These are phyloP conservation scores for Hypoxylon sp. DNA, from an alignment of 2,329 filamentous ascomycete genomes.

Conservation along the genomic window DNA sequence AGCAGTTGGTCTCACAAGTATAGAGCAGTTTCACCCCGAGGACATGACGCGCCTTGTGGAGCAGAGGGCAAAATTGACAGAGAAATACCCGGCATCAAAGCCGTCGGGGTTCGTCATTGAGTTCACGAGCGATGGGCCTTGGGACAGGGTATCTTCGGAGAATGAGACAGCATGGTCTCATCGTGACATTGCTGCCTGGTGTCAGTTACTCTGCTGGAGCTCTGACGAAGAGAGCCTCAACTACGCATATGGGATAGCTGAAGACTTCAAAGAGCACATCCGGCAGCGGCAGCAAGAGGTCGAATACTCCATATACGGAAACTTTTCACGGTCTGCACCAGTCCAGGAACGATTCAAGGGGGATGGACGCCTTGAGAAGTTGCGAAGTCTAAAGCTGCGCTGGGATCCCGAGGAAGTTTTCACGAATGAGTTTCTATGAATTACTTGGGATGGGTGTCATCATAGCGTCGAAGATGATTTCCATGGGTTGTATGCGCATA, in stretches of 20 bases:
- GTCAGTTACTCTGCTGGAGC: conserved; percentile 17
- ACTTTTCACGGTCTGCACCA: conserved; percentile 15
- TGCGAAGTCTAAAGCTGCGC: conserved; percentile 10
- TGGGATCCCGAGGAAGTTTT: conserved; percentile 18
- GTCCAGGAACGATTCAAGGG: conserved; percentile 13
- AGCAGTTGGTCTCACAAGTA: conserved; percentile 16
- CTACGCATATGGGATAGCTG: conserved; percentile 14
- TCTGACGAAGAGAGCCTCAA: conserved; percentile 16
- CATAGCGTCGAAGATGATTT: neutral
- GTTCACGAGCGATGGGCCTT: conserved; percentile 7
- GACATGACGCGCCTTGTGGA: conserved; percentile 17
- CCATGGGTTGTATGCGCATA: neutral
- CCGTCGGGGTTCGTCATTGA: conserved; percentile 6
- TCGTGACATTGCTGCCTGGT: conserved; percentile 16
- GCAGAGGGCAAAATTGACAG: conserved; percentile 9
- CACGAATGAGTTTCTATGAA: conserved; percentile 15
- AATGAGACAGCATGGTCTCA: conserved; percentile 22
- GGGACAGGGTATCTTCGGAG: conserved; percentile 9
- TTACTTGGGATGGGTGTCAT: neutral
- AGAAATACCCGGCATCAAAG: conserved; percentile 11
- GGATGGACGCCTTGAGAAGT: conserved; percentile 1
- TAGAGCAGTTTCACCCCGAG: conserved; percentile 12
- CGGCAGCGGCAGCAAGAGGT: neutral
- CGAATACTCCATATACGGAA: conserved; percentile 18
- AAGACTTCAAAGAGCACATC: conserved; percentile 13